These are phyloP conservation scores for Cercophora newfieldiana DNA, from an alignment of 495 filamentous ascomycete species.

Conservation along the genomic window DNA sequence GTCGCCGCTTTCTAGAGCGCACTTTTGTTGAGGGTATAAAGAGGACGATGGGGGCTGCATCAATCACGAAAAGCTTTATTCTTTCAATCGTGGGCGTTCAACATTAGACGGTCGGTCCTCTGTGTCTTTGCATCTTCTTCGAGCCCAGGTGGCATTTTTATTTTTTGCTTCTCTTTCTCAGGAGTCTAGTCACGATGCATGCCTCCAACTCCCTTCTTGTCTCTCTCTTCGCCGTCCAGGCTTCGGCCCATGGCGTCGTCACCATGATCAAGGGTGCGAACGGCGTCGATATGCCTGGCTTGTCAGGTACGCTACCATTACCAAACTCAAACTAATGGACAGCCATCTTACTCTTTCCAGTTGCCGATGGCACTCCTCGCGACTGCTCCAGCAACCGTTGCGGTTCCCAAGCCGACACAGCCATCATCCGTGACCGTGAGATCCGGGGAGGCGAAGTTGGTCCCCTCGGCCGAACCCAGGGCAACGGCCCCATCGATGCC, in stretches of 20 bases:
- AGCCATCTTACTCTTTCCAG: slow-evolving; percentile 30
- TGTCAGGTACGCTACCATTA: slow-evolving; percentile 40
- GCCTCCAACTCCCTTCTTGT: slow-evolving; percentile 29
- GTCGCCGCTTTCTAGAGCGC: no score
- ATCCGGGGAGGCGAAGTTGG: slow-evolving; percentile 45
- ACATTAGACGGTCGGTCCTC: slow-evolving; percentile 4
- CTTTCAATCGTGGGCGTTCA: neutral
- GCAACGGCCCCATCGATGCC: slow-evolving; percentile 55
- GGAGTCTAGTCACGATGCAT: slow-evolving; percentile 31
- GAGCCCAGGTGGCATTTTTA: slow-evolving; percentile 30
- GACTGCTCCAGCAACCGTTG: slow-evolving; percentile 55
- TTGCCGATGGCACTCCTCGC: slow-evolving; percentile 58
- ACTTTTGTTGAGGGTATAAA: neutral
- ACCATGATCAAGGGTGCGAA: slow-evolving; percentile 54
- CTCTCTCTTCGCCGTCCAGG: slow-evolving; percentile 28
- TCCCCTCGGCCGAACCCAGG: slow-evolving; percentile 58
- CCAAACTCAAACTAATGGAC: neutral
- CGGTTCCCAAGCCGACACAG: slow-evolving; percentile 51
- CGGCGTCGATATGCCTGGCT: slow-evolving; percentile 55
- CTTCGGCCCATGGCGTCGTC: slow-evolving; percentile 50
- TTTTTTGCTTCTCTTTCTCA: neutral
- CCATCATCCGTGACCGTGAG: slow-evolving; percentile 56
- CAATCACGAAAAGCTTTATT: neutral
- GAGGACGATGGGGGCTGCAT: neutral
- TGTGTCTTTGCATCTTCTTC: slow-evolving; percentile 4